phyloP scores from a whole-genome alignment of 768 basidiomycete species.

The Pulveroboletus frians region DNA sequence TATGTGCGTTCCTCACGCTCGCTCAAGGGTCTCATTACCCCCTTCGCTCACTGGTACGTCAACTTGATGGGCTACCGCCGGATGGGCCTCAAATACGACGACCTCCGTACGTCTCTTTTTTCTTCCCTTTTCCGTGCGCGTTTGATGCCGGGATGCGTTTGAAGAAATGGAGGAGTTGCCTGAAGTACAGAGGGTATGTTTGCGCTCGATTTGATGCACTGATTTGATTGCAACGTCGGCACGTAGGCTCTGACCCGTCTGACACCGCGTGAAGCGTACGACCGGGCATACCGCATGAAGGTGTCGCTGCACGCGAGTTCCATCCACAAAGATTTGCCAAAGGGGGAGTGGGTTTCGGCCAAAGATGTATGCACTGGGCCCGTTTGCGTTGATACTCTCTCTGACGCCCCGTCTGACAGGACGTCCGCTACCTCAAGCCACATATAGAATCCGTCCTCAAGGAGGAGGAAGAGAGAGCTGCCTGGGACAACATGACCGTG shows the following conservation, averaged over 20 bases:
- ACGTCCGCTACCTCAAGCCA: constrained; percentile 82
- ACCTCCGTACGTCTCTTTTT: constrained; percentile 64
- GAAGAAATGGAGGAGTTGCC: constrained; percentile 69
- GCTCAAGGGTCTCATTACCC: constrained; percentile 64
- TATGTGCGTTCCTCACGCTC: constrained; percentile 64
- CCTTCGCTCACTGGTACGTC: constrained; percentile 80
- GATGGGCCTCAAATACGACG: constrained; percentile 90
- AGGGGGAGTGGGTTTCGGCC: constrained; percentile 71
- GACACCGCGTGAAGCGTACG: constrained; percentile 74
- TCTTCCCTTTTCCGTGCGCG: neutral
- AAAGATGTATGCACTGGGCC: constrained; percentile 55
- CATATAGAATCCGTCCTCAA: constrained; percentile 65
- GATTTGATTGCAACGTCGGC: neutral
- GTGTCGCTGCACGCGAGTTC: constrained; percentile 70
- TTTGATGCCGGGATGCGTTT: neutral
- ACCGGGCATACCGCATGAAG: constrained; percentile 87
- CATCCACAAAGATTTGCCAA: constrained; percentile 73
- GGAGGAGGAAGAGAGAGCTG: constrained; percentile 71
- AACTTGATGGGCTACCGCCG: constrained; percentile 76
- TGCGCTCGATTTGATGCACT: neutral
- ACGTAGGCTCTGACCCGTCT: constrained; percentile 78
- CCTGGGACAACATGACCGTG: constrained; percentile 78
- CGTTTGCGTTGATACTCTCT: neutral
- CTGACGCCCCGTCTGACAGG: constrained; percentile 44
- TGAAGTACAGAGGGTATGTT: constrained; percentile 70